Conservation (phyloP, 1,139 yeast genomes). For the Debaryomyces subglobosus region DNA sequence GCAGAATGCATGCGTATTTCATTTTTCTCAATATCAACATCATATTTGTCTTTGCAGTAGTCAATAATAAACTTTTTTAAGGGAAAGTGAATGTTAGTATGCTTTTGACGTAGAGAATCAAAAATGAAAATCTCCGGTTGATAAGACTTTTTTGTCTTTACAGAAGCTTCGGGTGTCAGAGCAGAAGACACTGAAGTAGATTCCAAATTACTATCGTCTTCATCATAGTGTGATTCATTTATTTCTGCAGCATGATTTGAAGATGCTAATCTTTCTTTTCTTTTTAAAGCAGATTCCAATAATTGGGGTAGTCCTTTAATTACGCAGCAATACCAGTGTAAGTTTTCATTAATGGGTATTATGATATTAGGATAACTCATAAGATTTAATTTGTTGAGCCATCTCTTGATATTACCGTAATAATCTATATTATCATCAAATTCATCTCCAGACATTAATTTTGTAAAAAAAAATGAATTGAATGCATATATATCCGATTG, state of each 20-base stretch:
- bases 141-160: neutral
- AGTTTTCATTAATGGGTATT: constrained; percentile 78
- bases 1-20: constrained; percentile 51
- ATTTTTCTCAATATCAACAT: constrained; percentile 47
- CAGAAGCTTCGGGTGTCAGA: neutral
- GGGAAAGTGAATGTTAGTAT: constrained; percentile 55
- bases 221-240: neutral
- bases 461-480: constrained; percentile 84
- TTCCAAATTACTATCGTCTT: neutral
- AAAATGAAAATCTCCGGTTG: constrained; percentile 64
- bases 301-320: constrained; percentile 51
- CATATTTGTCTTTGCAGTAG: constrained; percentile 69
- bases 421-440: constrained; percentile 30
- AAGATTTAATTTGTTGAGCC: constrained; percentile 77
- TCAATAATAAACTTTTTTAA: constrained; percentile 65
- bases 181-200: neutral
- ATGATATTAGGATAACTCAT: constrained; percentile 64
- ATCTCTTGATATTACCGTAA: constrained; percentile 69
- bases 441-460: constrained; percentile 44
- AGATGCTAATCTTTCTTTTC: neutral
- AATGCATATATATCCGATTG: constrained; percentile 57
- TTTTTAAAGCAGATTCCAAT: constrained; percentile 17
- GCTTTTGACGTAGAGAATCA: constrained; percentile 74
- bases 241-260: neutral
- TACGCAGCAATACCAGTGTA: constrained; percentile 89